Evolutionary conservation across 176 grass and related monocot genomes (phyloP), one percentile per base, ranked within the genome.

Genomic region (Eragrostis nindensis): DNA sequence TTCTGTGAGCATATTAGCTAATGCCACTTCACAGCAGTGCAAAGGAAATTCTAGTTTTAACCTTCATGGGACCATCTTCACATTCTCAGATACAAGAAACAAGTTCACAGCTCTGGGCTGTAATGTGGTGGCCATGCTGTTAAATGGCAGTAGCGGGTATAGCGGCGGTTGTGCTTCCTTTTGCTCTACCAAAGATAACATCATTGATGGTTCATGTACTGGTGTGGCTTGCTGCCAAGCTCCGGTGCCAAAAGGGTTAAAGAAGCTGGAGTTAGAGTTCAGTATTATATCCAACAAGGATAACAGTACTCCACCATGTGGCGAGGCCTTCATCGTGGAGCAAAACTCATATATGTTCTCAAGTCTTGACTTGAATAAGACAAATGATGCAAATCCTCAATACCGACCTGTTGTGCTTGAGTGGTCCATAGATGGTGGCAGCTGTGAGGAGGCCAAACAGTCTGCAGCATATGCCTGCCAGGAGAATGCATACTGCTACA

Each of bases 221-320:
- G 91, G 91, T 65, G 85, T 94, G 50, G 88, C 85, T 48, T 90
- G 91, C 54, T 90, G 91, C 88, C 88, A 88, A 81, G 42, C 75
- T 8, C 32, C 65, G 0, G 39, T 94, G 11, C 83, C 83, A 3
- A 56, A 50, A 42, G 52, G 73, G 13, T 66, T 91, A 4, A 84
- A 84, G 85, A 78, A 29, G 0, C 18, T 89, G 14, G 27, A n/a
- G 24, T 54, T 75, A 5, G 46, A 86, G 0, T 86, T 94, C 56
- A 32, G 16, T 7, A 91, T 24, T 63, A 86, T 94, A 71, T 14
- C 24, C 43, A 73, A 49, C 39, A 78, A 78, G 67, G 11, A 21
- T 27, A 77, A 15, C 41, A 26, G 1, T 24, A 38, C 24, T 52
- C 11, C 2, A 73, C 9, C 19, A 70, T 89, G 83, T 13, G 73